Evolutionary conservation across 2,329 filamentous ascomycete species (phyloP), one percentile per base, ranked within the genome.

Genomic region (Colletotrichum tropicale): DNA sequence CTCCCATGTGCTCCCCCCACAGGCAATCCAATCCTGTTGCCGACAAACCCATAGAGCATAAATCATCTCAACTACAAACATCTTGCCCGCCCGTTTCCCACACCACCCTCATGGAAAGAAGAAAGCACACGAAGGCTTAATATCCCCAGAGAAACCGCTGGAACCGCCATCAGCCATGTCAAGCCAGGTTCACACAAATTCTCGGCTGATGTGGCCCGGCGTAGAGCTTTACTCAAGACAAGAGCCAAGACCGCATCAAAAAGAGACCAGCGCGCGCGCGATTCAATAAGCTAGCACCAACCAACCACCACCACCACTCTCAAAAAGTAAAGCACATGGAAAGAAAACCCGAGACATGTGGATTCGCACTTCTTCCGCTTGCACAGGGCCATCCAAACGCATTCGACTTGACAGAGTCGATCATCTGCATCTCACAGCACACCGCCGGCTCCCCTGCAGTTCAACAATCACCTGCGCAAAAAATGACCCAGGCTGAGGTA

Each of bases 1-100:
- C 24, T n/a, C 34, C 32, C 16, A 18, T 36, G 8, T 21, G 21
- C 71, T 28, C 26, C 28, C 24, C 61, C 61, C 56, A 62, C 56
- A 62, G n/a, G 18, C 55, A 48, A 9, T 28, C 18, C 64, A 34
- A 64, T 48, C 58, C 55, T 32, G 38, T 48, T 48, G 38, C 38
- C 38, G 38, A n/a, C 9, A 48, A 48, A n/a, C 18, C 38, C 73
- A 43, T 34, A 68, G 56, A 62, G 61, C 72, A 64, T 64, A 34
- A 66, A 38, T 67, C 62, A 58, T 73, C 69, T 72, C 73, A 67
- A 73, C 21, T 71, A 32, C 61, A 38, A 32, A 38, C 32, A 34
- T 34, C 38, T 43, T 7, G 21, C 36, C 30, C 36, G 18, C 24
- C 13, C 36, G 32, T 18, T 18, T 30, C 43, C 43, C 43, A 52